Conservation (phyloP, 192 early-diverging fungal genomes). For the Dissophora ornata region DNA sequence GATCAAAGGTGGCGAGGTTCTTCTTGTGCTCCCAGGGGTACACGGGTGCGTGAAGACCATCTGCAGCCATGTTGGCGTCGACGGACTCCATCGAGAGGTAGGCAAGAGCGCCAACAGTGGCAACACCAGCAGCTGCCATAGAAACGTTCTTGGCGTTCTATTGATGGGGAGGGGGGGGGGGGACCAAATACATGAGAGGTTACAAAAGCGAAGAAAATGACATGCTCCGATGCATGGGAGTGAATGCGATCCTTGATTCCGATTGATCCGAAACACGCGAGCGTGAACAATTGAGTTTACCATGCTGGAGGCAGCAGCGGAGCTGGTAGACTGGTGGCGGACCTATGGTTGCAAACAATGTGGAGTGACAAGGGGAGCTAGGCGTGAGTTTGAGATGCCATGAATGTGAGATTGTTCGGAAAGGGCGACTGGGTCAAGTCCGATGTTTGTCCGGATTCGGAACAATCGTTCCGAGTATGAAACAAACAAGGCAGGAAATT, state of each 20-base stretch:
- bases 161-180: neutral
- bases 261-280: too few relatives aligned
- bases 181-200: neutral
- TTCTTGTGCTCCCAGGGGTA: slow-evolving; percentile 91
- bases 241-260: too few relatives aligned
- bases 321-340: slow-evolving; percentile 52
- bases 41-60: slow-evolving; percentile 91
- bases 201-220: neutral
- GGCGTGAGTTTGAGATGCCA: neutral
- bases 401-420: too few relatives aligned
- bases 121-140: slow-evolving; percentile 49
- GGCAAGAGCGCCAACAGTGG: slow-evolving; percentile 48
- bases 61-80: slow-evolving; percentile 86
- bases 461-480: neutral
- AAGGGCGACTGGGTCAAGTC: too few relatives aligned
- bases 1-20: slow-evolving; percentile 90
- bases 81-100: slow-evolving; percentile 57
- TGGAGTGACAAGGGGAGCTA: neutral
- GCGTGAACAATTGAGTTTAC: slow-evolving; percentile 9
- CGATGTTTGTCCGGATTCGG: slow-evolving; percentile 2
- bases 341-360: slow-evolving; percentile 21
- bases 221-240: neutral
- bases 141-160: slow-evolving; percentile 54
- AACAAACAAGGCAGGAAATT: neutral
- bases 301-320: slow-evolving; percentile 46